Evolutionary conservation across 2,329 filamentous ascomycete species (phyloP), one percentile per base, ranked within the genome.

Genomic region (Nemania sp.): DNA sequence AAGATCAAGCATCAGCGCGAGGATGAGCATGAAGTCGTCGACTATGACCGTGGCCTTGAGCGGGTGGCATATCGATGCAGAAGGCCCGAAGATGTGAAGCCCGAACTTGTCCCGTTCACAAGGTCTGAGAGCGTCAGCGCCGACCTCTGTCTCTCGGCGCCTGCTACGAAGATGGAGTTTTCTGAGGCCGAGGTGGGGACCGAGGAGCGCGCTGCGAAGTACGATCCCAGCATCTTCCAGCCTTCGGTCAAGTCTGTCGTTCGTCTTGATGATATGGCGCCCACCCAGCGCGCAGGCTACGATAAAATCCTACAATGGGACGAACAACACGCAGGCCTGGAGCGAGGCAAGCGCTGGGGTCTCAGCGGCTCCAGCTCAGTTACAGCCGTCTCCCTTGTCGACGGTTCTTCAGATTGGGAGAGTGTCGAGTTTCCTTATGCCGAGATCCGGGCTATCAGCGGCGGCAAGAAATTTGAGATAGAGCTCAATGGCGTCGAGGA

Each of bases 81-180:
- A 15, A 46, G 52, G 34, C 58, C 57, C 7, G 46, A 61, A 5
- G 57, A 63, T 13, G 62, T 65, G 18, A 55, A 35, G 29, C 59
- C 60, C 2, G 59, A 65, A 6, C 62, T 65, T 11, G 34, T 60
- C 25, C 62, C 59, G 17, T 65, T 55, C 37, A 65, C 46, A 11
- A 53, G 9, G n/a, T 2, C 60, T 54, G 69, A 59, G 40, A 67
- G 21, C 51, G 40, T 73, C 13, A 67, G 68, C 25, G 59, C 67
- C 1, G 69, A 70, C 17, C 67, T 70, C 13, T 72, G 72, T 37
- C 56, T 67, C 39, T 73, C 71, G 3, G 70, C 71, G 1, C 71
- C 71, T 13, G 63, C 71, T 9, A 69, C 69, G 13, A 72, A 71
- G 57, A 61, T 57, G 15, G 68, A 69, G 17, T 70, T 55, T 35